Conservation (phyloP, 2,329 filamentous ascomycete species). For the Cladosporium sp. region DNA sequence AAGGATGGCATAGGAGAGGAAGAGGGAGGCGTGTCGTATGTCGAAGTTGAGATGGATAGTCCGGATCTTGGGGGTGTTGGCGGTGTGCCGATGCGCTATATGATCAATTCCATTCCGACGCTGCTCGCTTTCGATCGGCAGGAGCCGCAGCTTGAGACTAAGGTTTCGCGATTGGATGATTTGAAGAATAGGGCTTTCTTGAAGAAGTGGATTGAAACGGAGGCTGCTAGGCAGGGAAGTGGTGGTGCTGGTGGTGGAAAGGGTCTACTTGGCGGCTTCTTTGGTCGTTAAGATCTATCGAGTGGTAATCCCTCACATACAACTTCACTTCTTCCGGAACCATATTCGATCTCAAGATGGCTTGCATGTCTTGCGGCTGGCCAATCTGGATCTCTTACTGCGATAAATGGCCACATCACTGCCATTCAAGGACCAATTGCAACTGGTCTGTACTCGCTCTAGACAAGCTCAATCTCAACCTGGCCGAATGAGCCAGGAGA, state of each 20-base stretch:
- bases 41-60: constrained; percentile 46
- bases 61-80: constrained; percentile 36
- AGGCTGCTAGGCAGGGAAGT: constrained; percentile 42
- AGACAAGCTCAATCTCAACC: no score
- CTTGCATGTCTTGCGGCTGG: no score
- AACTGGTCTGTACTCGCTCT: no score
- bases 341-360: no score
- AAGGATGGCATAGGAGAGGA: constrained; percentile 41
- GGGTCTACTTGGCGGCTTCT: constrained; percentile 29
- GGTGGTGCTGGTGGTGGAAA: constrained; percentile 44
- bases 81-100: constrained; percentile 38
- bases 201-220: constrained; percentile 43
- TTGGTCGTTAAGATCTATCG: constrained; percentile 28
- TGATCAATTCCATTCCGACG: constrained; percentile 46
- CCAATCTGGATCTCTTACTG: no score
- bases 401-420: no score
- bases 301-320: no score
- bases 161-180: constrained; percentile 39
- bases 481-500: no score
- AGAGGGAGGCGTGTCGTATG: constrained; percentile 43
- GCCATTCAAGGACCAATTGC: no score
- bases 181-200: constrained; percentile 43
- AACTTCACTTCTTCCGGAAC: no score
- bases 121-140: constrained; percentile 46
- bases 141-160: constrained; percentile 46